phyloP scores from a whole-genome alignment of 805 yeast genomes.

The Torulaspora delbrueckii region DNA sequence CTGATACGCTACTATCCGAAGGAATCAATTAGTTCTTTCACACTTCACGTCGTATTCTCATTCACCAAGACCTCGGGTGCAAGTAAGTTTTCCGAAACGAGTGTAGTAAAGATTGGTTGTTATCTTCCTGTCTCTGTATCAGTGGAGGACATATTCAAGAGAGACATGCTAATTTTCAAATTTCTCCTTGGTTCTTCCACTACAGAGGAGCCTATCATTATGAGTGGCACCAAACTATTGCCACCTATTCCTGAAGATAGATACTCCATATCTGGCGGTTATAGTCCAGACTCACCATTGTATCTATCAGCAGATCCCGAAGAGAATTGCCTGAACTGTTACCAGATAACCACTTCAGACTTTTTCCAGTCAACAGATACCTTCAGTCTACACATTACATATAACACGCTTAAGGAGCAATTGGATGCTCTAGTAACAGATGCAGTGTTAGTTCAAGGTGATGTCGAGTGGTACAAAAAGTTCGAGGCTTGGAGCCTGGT shows the following conservation, averaged over 20 bases:
- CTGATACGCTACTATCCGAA: conserved; percentile 18
- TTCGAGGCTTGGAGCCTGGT: conserved; percentile 23
- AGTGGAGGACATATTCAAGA: conserved; percentile 32
- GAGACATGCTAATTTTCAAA: conserved; percentile 27
- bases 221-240: conserved; percentile 18
- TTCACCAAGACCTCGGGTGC: conserved; percentile 13
- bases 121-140: conserved; percentile 31
- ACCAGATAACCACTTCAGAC: conserved; percentile 17
- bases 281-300: conserved; percentile 16
- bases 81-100: conserved; percentile 16
- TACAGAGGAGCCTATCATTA: conserved; percentile 24
- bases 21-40: conserved; percentile 19
- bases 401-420: conserved; percentile 27
- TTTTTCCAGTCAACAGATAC: conserved; percentile 20
- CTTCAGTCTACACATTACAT: conserved; percentile 22
- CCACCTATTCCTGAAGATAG: conserved; percentile 7
- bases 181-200: conserved; percentile 27
- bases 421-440: conserved; percentile 28
- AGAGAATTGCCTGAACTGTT: conserved; percentile 28
- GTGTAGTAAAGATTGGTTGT: conserved; percentile 14
- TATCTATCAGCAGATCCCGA: conserved; percentile 17
- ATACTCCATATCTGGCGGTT: conserved; percentile 23
- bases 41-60: conserved; percentile 10
- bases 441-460: conserved; percentile 26
- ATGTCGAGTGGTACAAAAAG: conserved; percentile 21